These are phyloP conservation scores for Chenopodium berlandieri DNA, from an alignment of 148 eudicot genomes.

Conservation along the genomic window DNA sequence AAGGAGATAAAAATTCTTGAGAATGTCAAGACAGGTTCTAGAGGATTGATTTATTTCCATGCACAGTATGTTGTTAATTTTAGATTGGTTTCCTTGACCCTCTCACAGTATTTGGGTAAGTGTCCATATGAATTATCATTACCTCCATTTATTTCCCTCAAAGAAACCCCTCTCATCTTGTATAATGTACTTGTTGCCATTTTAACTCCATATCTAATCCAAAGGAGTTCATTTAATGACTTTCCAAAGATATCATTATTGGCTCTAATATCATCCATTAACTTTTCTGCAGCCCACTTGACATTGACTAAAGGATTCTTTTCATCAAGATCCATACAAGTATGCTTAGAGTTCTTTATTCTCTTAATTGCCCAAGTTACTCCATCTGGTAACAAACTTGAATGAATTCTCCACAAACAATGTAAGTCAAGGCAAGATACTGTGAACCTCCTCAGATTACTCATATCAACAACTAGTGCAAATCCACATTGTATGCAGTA, in stretches of 20 bases:
- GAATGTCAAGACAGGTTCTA: too few relatives aligned
- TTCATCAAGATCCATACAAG: neutral
- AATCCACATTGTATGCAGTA: neutral
- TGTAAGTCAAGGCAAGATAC: neutral
- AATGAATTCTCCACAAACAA: neutral
- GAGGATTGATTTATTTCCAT: too few relatives aligned
- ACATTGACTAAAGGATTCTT: neutral
- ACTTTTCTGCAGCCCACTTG: neutral
- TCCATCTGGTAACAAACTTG: neutral
- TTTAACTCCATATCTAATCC: neutral
- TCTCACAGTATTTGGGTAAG: too few relatives aligned
- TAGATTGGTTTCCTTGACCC: too few relatives aligned
- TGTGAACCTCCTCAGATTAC: neutral
- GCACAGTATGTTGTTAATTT: too few relatives aligned
- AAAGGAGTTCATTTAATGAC: neutral
- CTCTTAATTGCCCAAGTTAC: neutral
- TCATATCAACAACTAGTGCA: neutral
- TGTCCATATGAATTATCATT: neutral
- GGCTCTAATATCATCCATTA: neutral
- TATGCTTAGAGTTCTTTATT: neutral
- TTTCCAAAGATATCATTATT: neutral
- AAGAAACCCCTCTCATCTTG: neutral
- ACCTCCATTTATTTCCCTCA: neutral
- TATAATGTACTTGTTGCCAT: neutral
- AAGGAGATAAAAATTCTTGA: too few relatives aligned